Evolutionary conservation across 2,329 filamentous ascomycete genomes (phyloP), one percentile per base, ranked within the genome.

Genomic region (Ophiocordyceps polyrhachis-furcata): DNA sequence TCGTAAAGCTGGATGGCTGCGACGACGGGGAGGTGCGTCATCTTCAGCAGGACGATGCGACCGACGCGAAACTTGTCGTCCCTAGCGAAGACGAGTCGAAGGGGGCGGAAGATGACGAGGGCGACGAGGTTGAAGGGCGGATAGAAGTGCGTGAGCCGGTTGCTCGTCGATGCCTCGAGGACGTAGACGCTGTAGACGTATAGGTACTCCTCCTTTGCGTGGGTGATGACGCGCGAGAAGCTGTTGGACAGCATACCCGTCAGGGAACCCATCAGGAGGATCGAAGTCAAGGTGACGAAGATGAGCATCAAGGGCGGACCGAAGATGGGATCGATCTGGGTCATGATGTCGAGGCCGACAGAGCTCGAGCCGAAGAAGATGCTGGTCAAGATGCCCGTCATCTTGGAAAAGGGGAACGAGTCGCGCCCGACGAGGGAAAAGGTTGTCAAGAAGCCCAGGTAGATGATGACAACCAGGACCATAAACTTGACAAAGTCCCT

Each of bases 401-500:
- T 88, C 46, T 78, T 65, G 11, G 65, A 61, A 21, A 81, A 70
- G 5, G 68, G 72, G 55, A 81, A 86, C 2, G 65, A 62, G 43
- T 83, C 79, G 45, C 83, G 73, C n/a, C 81, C 83, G 41, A 91
- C 69, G 23, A 88, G 70, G 0, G 80, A 80, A 53, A 89, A 89
- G 0, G 86, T 94, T 0, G 88, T 93, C 31, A 94, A 65, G 61
- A 95, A 95, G 42, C 87, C 85, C 42, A 91, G 65, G 57, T 93
- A 94, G 44, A 93, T 65, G 45, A 93, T 81, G 42, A 85, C 66
- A 40, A 93, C 83, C 23, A 89, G 70, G 1, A 84, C 81, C 62
- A 77, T 73, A 57, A 91, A 93, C 55, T 88, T 88, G 59, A 88
- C 62, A 57, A 94, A 94, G 57, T 93, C 86, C 61, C 88, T 89